Evolutionary conservation across 108 stramenopile genomes (phyloP).

Genomic region (Skeletonema menzelii): DNA sequence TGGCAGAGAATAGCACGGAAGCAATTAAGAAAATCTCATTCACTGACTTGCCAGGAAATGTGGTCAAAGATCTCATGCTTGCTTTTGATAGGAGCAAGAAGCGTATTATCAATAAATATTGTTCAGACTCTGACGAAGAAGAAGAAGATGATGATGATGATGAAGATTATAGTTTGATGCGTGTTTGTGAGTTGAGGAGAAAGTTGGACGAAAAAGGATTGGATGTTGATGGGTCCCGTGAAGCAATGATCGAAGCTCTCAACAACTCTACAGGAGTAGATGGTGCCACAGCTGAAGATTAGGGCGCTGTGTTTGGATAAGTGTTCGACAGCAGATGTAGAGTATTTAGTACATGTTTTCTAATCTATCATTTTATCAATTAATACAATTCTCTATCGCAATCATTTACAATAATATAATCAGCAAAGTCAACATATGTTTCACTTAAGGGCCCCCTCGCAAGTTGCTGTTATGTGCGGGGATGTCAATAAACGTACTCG

Average conservation of each 20-base stretch:
- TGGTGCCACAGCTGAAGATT: too few species aligned
- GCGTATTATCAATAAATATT: not conserved
- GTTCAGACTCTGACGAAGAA: too few species aligned
- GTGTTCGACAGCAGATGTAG: too few species aligned
- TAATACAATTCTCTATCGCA: not conserved
- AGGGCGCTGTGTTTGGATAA: too few species aligned
- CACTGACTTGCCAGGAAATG: not conserved
- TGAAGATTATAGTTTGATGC: too few species aligned
- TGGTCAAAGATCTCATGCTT: not conserved
- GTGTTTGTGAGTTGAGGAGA: too few species aligned
- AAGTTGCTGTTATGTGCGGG: not conserved
- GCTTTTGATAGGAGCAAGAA: not conserved
- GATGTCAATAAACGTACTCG: constrained; percentile 17
- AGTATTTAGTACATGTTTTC: not conserved
- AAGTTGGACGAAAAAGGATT: too few species aligned
- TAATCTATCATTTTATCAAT: not conserved
- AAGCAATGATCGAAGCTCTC: too few species aligned
- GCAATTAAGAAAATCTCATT: not conserved
- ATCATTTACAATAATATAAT: not conserved
- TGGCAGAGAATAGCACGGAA: not conserved
- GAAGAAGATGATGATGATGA: too few species aligned
- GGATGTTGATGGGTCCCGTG: too few species aligned
- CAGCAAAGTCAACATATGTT: not conserved
- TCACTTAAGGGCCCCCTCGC: not conserved
- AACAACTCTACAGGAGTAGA: too few species aligned